Conservation (phyloP, 208 protist species). For the Trypanosoma lewisi region DNA sequence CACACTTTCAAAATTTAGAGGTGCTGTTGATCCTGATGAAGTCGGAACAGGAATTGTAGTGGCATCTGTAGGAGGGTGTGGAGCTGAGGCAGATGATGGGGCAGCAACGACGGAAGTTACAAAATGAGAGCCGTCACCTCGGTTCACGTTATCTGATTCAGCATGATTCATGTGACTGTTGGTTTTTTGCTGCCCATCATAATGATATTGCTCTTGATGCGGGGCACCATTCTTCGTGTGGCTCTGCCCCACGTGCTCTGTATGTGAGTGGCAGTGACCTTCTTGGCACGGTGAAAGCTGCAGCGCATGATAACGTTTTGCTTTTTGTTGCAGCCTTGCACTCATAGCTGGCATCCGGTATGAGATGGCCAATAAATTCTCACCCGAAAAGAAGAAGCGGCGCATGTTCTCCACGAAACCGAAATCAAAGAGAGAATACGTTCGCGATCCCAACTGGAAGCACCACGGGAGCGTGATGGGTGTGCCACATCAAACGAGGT, state of each 20-base stretch:
- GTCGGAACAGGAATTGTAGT: neutral
- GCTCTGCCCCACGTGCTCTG: constrained; percentile 16
- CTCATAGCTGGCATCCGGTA: constrained; percentile 66
- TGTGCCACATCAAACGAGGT: constrained; percentile 68
- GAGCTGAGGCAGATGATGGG: neutral
- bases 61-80: neutral
- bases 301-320: constrained; percentile 48
- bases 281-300: constrained; percentile 16
- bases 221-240: neutral
- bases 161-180: neutral
- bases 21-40: neutral
- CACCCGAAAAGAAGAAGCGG: constrained; percentile 42
- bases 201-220: neutral
- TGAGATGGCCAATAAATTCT: constrained; percentile 27
- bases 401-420: constrained; percentile 43
- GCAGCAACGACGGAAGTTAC: neutral
- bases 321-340: constrained; percentile 35
- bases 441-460: constrained; percentile 48
- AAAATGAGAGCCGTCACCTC: neutral
- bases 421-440: constrained; percentile 71
- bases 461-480: constrained; percentile 53
- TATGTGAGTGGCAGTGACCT: constrained; percentile 18
- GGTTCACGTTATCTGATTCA: neutral
- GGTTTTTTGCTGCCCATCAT: neutral
- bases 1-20: neutral